These are phyloP conservation scores for Scleroderma citrinum DNA, from an alignment of 768 basidiomycete genomes.

Conservation along the genomic window DNA sequence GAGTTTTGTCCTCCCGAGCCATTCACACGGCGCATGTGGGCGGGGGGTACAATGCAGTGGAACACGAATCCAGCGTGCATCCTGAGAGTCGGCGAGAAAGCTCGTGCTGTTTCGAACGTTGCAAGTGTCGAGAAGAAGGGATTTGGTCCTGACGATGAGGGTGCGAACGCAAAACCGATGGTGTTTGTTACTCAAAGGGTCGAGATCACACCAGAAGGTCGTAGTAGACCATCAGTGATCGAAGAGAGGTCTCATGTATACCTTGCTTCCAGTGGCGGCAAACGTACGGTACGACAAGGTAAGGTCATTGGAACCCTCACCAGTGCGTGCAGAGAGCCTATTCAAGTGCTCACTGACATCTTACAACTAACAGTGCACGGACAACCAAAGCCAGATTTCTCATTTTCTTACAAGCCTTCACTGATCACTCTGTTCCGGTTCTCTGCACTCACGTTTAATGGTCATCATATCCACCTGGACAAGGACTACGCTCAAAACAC, in stretches of 20 bases:
- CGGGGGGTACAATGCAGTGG: conserved; percentile 65
- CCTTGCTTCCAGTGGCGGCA: conserved; percentile 29
- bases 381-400: conserved; percentile 50
- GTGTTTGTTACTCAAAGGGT: conserved; percentile 70
- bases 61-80: conserved; percentile 32
- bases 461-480: conserved; percentile 83
- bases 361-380: conserved; percentile 44
- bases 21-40: conserved; percentile 80
- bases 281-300: conserved; percentile 42
- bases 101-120: conserved; percentile 44
- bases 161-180: conserved; percentile 49
- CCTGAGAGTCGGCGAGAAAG: conserved; percentile 49
- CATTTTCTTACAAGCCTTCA: conserved; percentile 61
- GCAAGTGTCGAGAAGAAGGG: conserved; percentile 56
- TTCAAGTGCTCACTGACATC: background rate
- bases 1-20: conserved; percentile 69
- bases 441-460: conserved; percentile 83
- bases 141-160: conserved; percentile 35
- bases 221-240: conserved; percentile 39
- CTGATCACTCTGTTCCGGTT: conserved; percentile 76
- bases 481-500: conserved; percentile 57
- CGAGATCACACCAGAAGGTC: conserved; percentile 41
- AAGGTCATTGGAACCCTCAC: background rate
- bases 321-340: background rate
- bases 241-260: conserved; percentile 73